phyloP scores from a whole-genome alignment of 495 filamentous ascomycete species.

The Elasticomyces elasticus region DNA sequence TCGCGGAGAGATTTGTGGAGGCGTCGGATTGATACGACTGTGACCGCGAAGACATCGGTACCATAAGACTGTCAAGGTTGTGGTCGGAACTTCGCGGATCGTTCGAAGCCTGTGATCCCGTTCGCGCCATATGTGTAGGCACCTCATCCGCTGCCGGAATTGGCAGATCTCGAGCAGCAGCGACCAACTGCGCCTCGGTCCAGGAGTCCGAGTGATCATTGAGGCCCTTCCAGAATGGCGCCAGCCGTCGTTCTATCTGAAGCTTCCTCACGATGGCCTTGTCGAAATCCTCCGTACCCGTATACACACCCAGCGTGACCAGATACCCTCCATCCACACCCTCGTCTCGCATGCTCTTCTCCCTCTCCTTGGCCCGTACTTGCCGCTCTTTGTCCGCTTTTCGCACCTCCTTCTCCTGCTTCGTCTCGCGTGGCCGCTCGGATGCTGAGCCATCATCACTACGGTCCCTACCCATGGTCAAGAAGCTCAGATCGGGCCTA shows the following conservation, averaged over 20 bases:
- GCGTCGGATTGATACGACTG: slow-evolving; percentile 65
- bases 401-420: slow-evolving; percentile 80
- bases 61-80: slow-evolving; percentile 57
- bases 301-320: slow-evolving; percentile 90
- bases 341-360: slow-evolving; percentile 87
- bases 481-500: slow-evolving; percentile 31
- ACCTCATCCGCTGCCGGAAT: slow-evolving; percentile 77
- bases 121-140: slow-evolving; percentile 53
- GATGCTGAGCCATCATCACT: slow-evolving; percentile 19
- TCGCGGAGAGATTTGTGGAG: slow-evolving; percentile 40
- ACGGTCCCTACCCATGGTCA: slow-evolving; percentile 26
- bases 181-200: slow-evolving; percentile 88
- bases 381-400: slow-evolving; percentile 71
- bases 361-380: slow-evolving; percentile 66
- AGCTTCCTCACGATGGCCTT: slow-evolving; percentile 83
- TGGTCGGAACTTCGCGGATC: slow-evolving; percentile 32
- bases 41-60: slow-evolving; percentile 65
- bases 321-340: slow-evolving; percentile 90
- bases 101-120: slow-evolving; percentile 31
- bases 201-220: slow-evolving; percentile 81
- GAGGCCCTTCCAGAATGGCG: slow-evolving; percentile 90
- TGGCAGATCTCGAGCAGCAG: slow-evolving; percentile 73
- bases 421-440: slow-evolving; percentile 55
- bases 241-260: slow-evolving; percentile 88
- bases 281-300: slow-evolving; percentile 84